Evolutionary conservation across 805 yeast genomes (phyloP).

Genomic region (Pichia paraexigua): DNA sequence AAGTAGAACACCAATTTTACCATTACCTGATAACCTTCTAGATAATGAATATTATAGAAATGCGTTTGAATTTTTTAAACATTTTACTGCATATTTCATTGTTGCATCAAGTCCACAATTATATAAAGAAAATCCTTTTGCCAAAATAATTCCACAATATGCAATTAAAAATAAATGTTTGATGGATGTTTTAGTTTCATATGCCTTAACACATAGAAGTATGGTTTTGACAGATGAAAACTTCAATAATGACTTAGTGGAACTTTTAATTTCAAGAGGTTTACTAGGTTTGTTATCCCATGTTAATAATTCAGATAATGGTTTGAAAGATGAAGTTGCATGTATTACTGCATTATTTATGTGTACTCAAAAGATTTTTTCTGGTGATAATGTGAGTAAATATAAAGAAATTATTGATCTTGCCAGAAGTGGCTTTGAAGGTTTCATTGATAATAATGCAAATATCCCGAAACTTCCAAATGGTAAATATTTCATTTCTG

Average conservation of each 20-base stretch:
- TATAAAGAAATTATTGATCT: constrained; percentile 6
- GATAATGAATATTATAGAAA: constrained; percentile 54
- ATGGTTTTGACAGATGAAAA: constrained; percentile 9
- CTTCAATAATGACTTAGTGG: constrained; percentile 1
- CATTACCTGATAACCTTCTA: constrained; percentile 50
- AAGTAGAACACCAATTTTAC: constrained; percentile 19
- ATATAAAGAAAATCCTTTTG: constrained; percentile 63
- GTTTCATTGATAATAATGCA: neutral
- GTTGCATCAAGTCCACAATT: constrained; percentile 54
- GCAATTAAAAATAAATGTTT: constrained; percentile 51
- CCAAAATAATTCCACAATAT: constrained; percentile 52
- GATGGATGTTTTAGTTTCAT: constrained; percentile 45
- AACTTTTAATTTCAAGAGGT: constrained; percentile 5
- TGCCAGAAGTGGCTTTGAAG: constrained; percentile 1
- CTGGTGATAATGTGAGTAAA: constrained; percentile 1
- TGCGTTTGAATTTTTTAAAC: constrained; percentile 52
- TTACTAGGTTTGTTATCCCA: neutral
- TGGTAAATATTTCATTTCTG: constrained; percentile 4
- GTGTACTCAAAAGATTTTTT: constrained; percentile 8
- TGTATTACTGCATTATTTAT: constrained; percentile 6
- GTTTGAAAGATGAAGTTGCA: constrained; percentile 3
- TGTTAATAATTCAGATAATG: neutral
- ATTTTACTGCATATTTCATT: constrained; percentile 48
- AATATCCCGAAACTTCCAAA: neutral
- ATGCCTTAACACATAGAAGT: constrained; percentile 34